phyloP scores from a whole-genome alignment of 495 filamentous ascomycete species.

The Penicillium riverlandense region DNA sequence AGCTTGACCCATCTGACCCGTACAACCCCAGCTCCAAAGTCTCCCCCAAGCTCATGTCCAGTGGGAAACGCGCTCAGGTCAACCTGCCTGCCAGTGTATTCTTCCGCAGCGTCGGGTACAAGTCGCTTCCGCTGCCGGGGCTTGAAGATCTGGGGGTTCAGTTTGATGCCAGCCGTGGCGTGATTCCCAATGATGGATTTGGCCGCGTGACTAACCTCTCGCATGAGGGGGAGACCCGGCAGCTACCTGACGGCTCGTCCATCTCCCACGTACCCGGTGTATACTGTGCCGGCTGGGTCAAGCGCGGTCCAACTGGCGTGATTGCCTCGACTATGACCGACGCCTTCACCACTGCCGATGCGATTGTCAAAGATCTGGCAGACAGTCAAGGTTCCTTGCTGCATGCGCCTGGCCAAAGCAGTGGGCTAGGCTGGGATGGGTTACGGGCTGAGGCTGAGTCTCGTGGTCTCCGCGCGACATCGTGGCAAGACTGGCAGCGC shows the following conservation, averaged over 20 bases:
- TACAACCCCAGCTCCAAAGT: constrained; percentile 39
- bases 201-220: constrained; percentile 57
- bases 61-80: constrained; percentile 42
- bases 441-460: constrained; percentile 48
- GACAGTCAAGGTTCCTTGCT: constrained; percentile 39
- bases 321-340: constrained; percentile 96
- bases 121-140: constrained; percentile 67
- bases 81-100: constrained; percentile 54
- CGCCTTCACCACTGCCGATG: constrained; percentile 82
- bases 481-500: constrained; percentile 78
- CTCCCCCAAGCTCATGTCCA: constrained; percentile 26
- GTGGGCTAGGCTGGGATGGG: constrained; percentile 67
- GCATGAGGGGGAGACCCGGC: constrained; percentile 12
- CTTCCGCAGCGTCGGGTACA: constrained; percentile 91
- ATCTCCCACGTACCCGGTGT: constrained; percentile 61
- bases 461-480: constrained; percentile 42
- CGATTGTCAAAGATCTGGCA: constrained; percentile 66
- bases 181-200: constrained; percentile 78
- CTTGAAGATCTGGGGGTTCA: constrained; percentile 69
- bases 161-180: constrained; percentile 64
- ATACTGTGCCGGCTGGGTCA: constrained; percentile 96
- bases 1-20: constrained; percentile 37
- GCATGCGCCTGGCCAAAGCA: constrained; percentile 29
- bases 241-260: constrained; percentile 27
- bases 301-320: constrained; percentile 88